Conservation (phyloP, 2,329 filamentous ascomycete species). For the Scopulariopsis brevicaulis region DNA sequence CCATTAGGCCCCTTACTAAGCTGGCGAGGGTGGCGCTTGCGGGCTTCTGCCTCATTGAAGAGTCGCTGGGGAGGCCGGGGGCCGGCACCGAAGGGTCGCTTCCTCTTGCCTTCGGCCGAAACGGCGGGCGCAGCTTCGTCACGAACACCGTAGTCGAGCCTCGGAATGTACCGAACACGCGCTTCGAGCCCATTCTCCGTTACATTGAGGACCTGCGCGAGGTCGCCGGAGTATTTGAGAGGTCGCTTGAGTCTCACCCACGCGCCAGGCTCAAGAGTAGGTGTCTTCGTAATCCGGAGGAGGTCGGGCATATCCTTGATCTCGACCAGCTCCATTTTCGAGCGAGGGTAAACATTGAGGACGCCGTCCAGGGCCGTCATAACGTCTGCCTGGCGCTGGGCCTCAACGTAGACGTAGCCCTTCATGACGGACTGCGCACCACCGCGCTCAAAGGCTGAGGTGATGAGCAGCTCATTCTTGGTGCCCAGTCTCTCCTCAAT, state of each 20-base stretch:
- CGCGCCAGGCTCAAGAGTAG: constrained; percentile 72
- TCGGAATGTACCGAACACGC: constrained; percentile 75
- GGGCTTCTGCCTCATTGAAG: constrained; percentile 87
- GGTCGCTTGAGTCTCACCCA: constrained; percentile 82
- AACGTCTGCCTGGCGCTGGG: constrained; percentile 77
- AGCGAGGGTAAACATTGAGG: constrained; percentile 80
- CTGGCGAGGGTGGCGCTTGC: constrained; percentile 65
- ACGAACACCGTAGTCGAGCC: constrained; percentile 81
- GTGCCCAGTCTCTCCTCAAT: constrained; percentile 70
- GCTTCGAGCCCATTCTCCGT: constrained; percentile 88
- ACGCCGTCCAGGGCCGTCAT: constrained; percentile 72
- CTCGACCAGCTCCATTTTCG: constrained; percentile 77
- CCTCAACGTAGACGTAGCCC: constrained; percentile 92
- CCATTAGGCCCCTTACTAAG: constrained; percentile 60
- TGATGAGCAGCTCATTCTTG: constrained; percentile 73
- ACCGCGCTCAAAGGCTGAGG: constrained; percentile 83
- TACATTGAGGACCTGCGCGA: constrained; percentile 86
- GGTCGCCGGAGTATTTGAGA: constrained; percentile 73
- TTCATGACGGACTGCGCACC: constrained; percentile 70
- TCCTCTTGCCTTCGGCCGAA: constrained; percentile 60
- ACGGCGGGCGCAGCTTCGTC: constrained; percentile 50
- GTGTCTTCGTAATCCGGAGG: constrained; percentile 79
- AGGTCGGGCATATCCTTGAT: constrained; percentile 98
- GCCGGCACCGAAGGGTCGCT: constrained; percentile 51
- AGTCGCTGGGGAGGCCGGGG: constrained; percentile 76